A percentile compares a stretch with the other conserved stretches of the same genome.
phyloP scores from a whole-genome alignment of 1,284 basidiomycete genomes.

The Leccinum griseonigrum region DNA sequence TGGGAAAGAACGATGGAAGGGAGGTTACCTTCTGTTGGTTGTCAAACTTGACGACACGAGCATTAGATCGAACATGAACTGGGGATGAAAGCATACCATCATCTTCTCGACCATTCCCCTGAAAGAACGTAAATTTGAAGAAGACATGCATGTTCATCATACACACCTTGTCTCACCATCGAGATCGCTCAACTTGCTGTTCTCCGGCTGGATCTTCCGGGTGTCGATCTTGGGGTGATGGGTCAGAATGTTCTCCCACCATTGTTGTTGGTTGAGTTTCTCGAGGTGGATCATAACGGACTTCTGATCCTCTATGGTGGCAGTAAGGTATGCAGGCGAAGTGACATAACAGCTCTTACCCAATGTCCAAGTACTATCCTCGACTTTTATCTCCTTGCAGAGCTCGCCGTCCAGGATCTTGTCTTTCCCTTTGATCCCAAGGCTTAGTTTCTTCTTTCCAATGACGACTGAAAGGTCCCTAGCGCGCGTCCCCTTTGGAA shows the following conservation, averaged over 20 bases:
- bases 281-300: conserved; percentile 79
- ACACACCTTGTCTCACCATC: conserved; percentile 86
- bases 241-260: conserved; percentile 98
- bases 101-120: conserved; percentile 99
- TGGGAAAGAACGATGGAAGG: not conserved
- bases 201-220: conserved; percentile 92
- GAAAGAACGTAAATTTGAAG: conserved; percentile 11
- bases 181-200: conserved; percentile 94
- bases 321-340: conserved; percentile 8
- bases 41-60: conserved; percentile 68
- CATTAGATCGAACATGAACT: conserved; percentile 9
- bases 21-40: conserved; percentile 87
- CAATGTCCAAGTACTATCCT: conserved; percentile 97
- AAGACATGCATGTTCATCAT: not conserved
- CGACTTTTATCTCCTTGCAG: conserved; percentile 90
- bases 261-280: conserved; percentile 83
- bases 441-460: conserved; percentile 78
- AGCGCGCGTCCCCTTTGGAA: conserved; percentile 84
- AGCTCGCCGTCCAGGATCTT: conserved; percentile 89
- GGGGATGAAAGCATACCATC: conserved; percentile 82
- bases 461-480: conserved; percentile 77
- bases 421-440: conserved; percentile 84
- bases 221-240: conserved; percentile 98
- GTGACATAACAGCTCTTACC: conserved; percentile 45
- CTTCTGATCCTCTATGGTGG: conserved; percentile 71